A percentile compares a stretch with the other conserved stretches of the same genome.
phyloP scores from a whole-genome alignment of 257 asterid genomes.

The Plantago ovata region DNA sequence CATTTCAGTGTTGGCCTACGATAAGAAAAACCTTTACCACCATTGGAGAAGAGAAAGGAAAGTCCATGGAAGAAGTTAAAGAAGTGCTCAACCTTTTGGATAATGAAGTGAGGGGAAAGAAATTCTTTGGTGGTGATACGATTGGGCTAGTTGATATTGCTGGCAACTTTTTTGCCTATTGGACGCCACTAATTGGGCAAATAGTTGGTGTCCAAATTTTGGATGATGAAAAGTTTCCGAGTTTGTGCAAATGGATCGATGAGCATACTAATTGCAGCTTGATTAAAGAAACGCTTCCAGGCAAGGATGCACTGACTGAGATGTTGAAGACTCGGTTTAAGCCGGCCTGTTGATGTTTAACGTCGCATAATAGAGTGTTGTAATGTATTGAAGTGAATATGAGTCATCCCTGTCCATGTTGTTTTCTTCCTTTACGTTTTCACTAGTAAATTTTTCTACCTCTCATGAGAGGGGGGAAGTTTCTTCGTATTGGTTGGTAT shows the following conservation, averaged over 20 bases:
- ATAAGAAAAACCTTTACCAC: slow-evolving; percentile 21
- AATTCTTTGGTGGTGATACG: slow-evolving; percentile 19
- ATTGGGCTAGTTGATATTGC: slow-evolving; percentile 31
- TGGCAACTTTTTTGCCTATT: slow-evolving; percentile 24
- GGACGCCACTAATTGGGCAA: slow-evolving; percentile 25
- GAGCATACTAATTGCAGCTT: background rate
- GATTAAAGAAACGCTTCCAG: background rate
- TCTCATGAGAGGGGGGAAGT: too few relatives aligned
- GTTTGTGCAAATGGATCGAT: background rate
- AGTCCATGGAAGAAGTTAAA: slow-evolving; percentile 29
- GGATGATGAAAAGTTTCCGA: slow-evolving; percentile 13
- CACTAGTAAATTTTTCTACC: too few relatives aligned
- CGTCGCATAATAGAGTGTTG: too few relatives aligned
- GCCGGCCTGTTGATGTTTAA: too few relatives aligned
- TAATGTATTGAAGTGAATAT: too few relatives aligned
- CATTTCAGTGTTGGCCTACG: slow-evolving; percentile 22
- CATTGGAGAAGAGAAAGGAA: slow-evolving; percentile 26
- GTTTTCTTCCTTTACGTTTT: too few relatives aligned
- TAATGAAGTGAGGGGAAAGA: slow-evolving; percentile 29
- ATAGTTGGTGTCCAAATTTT: slow-evolving; percentile 21
- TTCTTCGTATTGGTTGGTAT: too few relatives aligned
- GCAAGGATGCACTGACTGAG: background rate
- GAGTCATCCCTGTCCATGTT: too few relatives aligned
- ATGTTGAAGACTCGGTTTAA: background rate
- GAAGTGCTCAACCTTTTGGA: slow-evolving; percentile 24